A percentile compares a stretch with the other conserved stretches of the same genome.
Evolutionary conservation across 2,329 filamentous ascomycete genomes (phyloP).

Genomic region (Beauveria pseudobassiana): DNA sequence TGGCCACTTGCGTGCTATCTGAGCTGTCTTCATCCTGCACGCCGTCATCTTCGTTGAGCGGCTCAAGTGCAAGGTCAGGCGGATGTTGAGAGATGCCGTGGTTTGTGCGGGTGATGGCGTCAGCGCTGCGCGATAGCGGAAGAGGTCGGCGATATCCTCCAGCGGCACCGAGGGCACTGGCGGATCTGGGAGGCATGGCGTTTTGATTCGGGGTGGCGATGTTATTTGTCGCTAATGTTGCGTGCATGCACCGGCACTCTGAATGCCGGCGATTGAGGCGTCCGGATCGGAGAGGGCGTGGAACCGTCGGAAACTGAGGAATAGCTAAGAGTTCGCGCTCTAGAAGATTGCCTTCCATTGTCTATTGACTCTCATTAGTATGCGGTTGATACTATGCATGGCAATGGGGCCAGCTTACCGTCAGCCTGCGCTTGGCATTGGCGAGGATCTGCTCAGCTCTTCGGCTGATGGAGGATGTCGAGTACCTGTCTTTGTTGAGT

Average conservation of each 20-base stretch:
- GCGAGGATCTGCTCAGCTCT: slow-evolving; percentile 85
- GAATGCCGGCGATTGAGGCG: slow-evolving; percentile 17
- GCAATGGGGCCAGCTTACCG: slow-evolving; percentile 47
- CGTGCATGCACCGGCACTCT: slow-evolving; percentile 19
- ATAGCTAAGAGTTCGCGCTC: slow-evolving; percentile 60
- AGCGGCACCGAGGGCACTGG: slow-evolving; percentile 55
- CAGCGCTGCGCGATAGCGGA: slow-evolving; percentile 35
- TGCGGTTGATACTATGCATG: neutral
- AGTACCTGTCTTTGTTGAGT: slow-evolving; percentile 50
- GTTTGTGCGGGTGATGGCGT: slow-evolving; percentile 27
- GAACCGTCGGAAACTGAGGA: slow-evolving; percentile 39
- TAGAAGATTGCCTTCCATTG: slow-evolving; percentile 89
- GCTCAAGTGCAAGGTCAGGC: slow-evolving; percentile 40
- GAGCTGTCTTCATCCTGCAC: slow-evolving; percentile 23
- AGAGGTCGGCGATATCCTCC: slow-evolving; percentile 49
- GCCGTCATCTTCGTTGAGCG: slow-evolving; percentile 46
- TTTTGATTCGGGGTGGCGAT: slow-evolving; percentile 15
- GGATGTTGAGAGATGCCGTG: slow-evolving; percentile 32
- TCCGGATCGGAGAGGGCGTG: slow-evolving; percentile 44
- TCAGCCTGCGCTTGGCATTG: slow-evolving; percentile 83
- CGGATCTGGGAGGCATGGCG: slow-evolving; percentile 45
- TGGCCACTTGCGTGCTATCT: slow-evolving; percentile 27
- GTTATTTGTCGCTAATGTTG: slow-evolving; percentile 26
- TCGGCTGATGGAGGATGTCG: slow-evolving; percentile 68
- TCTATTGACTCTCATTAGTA: slow-evolving; percentile 40